These are phyloP conservation scores for Entoloma clypeatum DNA, from an alignment of 1,284 basidiomycete species.

Conservation along the genomic window DNA sequence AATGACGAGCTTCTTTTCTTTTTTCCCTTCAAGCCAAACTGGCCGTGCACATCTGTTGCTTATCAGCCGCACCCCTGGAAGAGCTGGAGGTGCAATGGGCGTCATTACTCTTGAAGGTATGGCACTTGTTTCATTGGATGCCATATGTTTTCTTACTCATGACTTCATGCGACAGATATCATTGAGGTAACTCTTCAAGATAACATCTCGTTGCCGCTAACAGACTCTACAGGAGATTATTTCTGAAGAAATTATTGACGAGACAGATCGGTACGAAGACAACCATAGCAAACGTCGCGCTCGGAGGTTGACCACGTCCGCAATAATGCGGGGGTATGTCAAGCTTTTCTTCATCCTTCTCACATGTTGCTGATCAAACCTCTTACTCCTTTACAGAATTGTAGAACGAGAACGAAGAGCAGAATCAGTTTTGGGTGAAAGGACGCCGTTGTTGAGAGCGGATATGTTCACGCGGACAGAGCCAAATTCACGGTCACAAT, in stretches of 20 bases:
- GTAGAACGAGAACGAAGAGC: conserved; percentile 18
- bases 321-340: conserved; percentile 74
- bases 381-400: conserved; percentile 10
- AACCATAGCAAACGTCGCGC: conserved; percentile 76
- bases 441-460: too few relatives aligned
- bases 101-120: conserved; percentile 77
- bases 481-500: too few relatives aligned
- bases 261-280: conserved; percentile 85
- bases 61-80: conserved; percentile 80
- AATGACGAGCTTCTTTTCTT: not conserved
- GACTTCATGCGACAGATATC: conserved; percentile 43
- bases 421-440: too few relatives aligned
- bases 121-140: conserved; percentile 8
- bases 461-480: too few relatives aligned
- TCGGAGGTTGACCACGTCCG: conserved; percentile 66
- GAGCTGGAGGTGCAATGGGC: conserved; percentile 77
- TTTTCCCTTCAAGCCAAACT: conserved; percentile 72
- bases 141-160: not conserved
- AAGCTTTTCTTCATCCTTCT: not conserved
- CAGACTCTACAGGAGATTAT: conserved; percentile 64
- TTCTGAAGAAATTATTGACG: conserved; percentile 85
- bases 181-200: conserved; percentile 48
- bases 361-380: not conserved
- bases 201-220: not conserved
- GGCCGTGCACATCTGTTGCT: conserved; percentile 92